Base-by-base conservation (phyloP, 306 rosid species). In the Trichosanthes truncata region DNA sequence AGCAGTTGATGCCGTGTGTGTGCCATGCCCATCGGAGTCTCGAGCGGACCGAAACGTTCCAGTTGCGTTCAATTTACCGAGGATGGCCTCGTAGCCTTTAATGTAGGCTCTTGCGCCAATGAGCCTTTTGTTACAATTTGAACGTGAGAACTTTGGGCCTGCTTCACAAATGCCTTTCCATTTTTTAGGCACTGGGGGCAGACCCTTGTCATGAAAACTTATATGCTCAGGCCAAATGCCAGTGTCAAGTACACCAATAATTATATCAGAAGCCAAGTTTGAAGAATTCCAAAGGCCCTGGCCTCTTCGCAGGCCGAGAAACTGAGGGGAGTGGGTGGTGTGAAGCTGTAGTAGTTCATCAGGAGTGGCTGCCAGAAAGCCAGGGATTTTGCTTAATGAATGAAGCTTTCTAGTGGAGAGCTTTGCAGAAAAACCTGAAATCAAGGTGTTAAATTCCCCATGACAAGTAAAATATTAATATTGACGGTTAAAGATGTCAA, bases 171-270 rank as follows among this genome's bases (percentile, higher is more conserved):
- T 36, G 76, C 94, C 97, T 85, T 89, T 92, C 97, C 94, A 92
- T 14, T 45, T 82, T 79, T 76, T 46, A 13, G 97, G 97, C 57
- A 87, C 80, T 3, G 56, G 13, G 80, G 91, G 38, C 48, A 90
- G 55, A 35, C 88, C 86, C 10, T 85, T 23, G 73, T 90, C 94
- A 53, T 78, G 74, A 72, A 92, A 92, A 78, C 97, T 92, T 8
- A 81, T 43, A 26, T 92, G 94, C 60, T 92, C 94, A 3, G 97
- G 97, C 97, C 97, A 92, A 51, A 92, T 85, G 41, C 94, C 94
- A 0, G 97, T 82, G 56, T 92, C 97, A 21, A 92, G 82, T 33
- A 90, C 61, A 12, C 93, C 94, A 29, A 92, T 80, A 33, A 92
- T 90, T 45, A 89, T 90, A 59, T 92, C 91, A 3, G 87, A 82